Evolutionary conservation across 768 basidiomycete species (phyloP).

Genomic region (Obba rivulosa): DNA sequence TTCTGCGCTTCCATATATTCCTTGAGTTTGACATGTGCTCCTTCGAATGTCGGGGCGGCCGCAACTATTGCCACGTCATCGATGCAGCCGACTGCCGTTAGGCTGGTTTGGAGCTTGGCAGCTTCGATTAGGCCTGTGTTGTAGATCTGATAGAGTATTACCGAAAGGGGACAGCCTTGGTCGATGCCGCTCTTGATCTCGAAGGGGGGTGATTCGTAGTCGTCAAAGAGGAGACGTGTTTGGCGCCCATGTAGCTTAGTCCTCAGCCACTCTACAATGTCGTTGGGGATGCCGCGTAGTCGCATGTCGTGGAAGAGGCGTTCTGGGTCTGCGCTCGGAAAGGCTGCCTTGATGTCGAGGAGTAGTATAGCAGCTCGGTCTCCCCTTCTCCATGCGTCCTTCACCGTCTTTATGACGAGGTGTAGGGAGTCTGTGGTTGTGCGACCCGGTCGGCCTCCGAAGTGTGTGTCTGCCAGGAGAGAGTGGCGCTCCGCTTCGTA

Average conservation of each 20-base stretch:
- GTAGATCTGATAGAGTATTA: constrained; percentile 28
- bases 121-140: constrained; percentile 21
- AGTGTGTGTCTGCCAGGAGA: constrained; percentile 16
- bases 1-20: constrained; percentile 6
- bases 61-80: too few relatives aligned
- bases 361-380: constrained; percentile 16
- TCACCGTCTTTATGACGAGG: constrained; percentile 14
- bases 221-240: constrained; percentile 22
- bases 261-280: constrained; percentile 13
- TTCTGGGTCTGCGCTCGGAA: constrained; percentile 12
- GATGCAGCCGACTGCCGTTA: too few relatives aligned
- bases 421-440: constrained; percentile 24
- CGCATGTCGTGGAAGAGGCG: constrained; percentile 14
- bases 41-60: constrained; percentile 2
- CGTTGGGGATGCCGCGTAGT: constrained; percentile 8
- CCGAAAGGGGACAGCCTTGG: constrained; percentile 29
- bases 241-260: constrained; percentile 12
- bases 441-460: constrained; percentile 18
- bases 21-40: not conserved
- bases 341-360: constrained; percentile 31
- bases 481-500: constrained; percentile 2
- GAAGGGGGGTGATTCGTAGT: constrained; percentile 15
- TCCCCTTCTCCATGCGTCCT: constrained; percentile 16
- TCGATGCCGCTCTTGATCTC: constrained; percentile 22
- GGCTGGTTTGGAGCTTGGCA: too few relatives aligned